A percentile compares a stretch with the other conserved stretches of the same genome.
phyloP scores from a whole-genome alignment of 2,329 filamentous ascomycete genomes.

The Epichloe glyceriae region DNA sequence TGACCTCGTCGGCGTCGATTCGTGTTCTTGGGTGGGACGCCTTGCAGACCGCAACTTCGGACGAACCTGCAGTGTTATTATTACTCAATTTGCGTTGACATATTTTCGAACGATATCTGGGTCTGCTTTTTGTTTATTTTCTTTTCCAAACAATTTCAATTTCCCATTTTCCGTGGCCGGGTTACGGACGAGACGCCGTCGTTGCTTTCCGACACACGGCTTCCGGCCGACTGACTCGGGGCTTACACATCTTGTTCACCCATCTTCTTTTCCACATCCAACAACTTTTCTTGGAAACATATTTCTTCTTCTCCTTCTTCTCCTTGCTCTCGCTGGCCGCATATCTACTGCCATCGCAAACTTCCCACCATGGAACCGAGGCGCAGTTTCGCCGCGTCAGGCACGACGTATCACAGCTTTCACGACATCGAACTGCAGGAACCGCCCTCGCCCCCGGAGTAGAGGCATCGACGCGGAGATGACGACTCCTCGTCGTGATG shows the following conservation, averaged over 20 bases:
- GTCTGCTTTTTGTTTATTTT: not conserved
- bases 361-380: conserved; percentile 4
- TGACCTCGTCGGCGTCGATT: no score
- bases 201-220: not conserved
- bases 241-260: not conserved
- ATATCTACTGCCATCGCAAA: not conserved
- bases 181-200: conserved; percentile 1
- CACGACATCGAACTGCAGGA: conserved; percentile 36
- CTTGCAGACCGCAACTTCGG: conserved; percentile 5
- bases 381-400: conserved; percentile 30
- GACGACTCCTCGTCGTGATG: no score
- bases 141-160: no score
- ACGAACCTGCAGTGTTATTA: not conserved
- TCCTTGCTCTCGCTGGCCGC: not conserved
- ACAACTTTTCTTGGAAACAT: not conserved
- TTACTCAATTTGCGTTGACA: not conserved
- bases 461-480: conserved; percentile 10
- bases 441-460: conserved; percentile 13
- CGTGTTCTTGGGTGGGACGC: not conserved
- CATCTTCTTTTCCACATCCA: not conserved
- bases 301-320: not conserved
- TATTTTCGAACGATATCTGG: not conserved
- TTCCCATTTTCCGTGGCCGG: not conserved
- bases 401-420: conserved; percentile 42
- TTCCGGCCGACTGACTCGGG: not conserved